A percentile compares a stretch with the other conserved stretches of the same genome.
Evolutionary conservation across 495 filamentous ascomycete genomes (phyloP).

Genomic region (Penicillium roqueforti): DNA sequence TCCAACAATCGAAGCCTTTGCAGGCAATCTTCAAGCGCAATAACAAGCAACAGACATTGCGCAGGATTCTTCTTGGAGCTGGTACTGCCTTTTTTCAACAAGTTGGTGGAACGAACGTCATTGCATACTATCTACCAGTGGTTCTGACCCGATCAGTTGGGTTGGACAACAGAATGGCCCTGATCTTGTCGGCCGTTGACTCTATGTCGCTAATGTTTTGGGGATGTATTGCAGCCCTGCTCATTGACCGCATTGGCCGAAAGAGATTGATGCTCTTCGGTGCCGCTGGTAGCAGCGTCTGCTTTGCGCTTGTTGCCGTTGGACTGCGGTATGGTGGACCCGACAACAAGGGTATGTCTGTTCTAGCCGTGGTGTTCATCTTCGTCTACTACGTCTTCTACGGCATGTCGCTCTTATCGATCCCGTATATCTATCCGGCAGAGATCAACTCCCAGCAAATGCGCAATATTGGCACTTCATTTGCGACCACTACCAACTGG

Average conservation of each 20-base stretch:
- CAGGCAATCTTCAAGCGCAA: neutral
- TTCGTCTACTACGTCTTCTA: slow-evolving; percentile 28
- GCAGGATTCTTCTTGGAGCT: slow-evolving; percentile 8
- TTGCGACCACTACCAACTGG: slow-evolving; percentile 27
- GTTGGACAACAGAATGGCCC: neutral
- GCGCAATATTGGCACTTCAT: slow-evolving; percentile 23
- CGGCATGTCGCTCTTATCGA: slow-evolving; percentile 16
- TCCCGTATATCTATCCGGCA: slow-evolving; percentile 32
- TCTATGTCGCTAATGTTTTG: slow-evolving; percentile 18
- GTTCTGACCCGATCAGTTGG: slow-evolving; percentile 8
- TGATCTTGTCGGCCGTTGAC: slow-evolving; percentile 10
- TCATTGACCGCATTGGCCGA: slow-evolving; percentile 12
- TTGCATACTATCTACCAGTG: slow-evolving; percentile 11
- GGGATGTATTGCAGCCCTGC: slow-evolving; percentile 9
- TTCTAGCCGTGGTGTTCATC: slow-evolving; percentile 22
- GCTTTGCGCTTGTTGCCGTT: slow-evolving; percentile 17
- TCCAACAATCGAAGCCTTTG: neutral
- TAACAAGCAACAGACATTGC: slow-evolving; percentile 2
- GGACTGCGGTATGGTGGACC: slow-evolving; percentile 10
- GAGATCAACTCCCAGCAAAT: slow-evolving; percentile 30
- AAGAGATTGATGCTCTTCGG: slow-evolving; percentile 13
- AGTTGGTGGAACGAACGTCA: slow-evolving; percentile 8
- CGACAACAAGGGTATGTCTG: slow-evolving; percentile 14
- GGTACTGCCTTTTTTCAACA: slow-evolving; percentile 8
- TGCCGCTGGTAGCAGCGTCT: slow-evolving; percentile 9